A percentile compares a stretch with the other conserved stretches of the same genome.
These are phyloP conservation scores for Cyclotella baltica DNA, from an alignment of 108 stramenopile genomes.

Conservation along the genomic window DNA sequence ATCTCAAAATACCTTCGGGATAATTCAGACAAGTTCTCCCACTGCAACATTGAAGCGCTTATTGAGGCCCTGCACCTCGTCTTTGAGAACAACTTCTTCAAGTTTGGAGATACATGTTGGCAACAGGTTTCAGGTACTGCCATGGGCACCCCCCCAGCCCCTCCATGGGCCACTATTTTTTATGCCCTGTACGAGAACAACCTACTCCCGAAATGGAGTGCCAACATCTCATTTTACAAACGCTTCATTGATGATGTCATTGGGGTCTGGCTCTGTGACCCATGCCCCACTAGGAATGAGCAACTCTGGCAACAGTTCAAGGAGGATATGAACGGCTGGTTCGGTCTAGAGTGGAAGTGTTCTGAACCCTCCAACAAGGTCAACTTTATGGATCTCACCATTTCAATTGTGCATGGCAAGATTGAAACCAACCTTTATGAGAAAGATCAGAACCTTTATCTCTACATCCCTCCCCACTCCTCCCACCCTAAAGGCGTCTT, in stretches of 20 bases:
- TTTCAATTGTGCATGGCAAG: constrained; percentile 15
- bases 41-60: constrained; percentile 16
- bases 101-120: constrained; percentile 32
- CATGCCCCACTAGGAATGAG: not conserved
- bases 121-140: constrained; percentile 32
- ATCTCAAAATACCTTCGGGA: constrained; percentile 5
- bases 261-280: constrained; percentile 32
- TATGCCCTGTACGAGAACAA: constrained; percentile 24
- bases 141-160: constrained; percentile 37
- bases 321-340: not conserved
- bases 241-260: constrained; percentile 47
- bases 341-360: constrained; percentile 29
- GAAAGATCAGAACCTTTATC: too few relatives aligned
- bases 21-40: not conserved
- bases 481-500: not conserved
- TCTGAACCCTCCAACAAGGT: not conserved
- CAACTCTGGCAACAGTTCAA: constrained; percentile 23
- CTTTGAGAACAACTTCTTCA: constrained; percentile 23
- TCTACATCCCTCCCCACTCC: too few relatives aligned
- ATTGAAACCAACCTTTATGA: too few relatives aligned
- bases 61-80: constrained; percentile 29
- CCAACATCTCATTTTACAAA: not conserved
- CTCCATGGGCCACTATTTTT: constrained; percentile 30
- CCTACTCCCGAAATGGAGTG: not conserved
- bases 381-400: constrained; percentile 36